Evolutionary conservation across 495 filamentous ascomycete species (phyloP), one percentile per base, ranked within the genome.

Genomic region (Pseudoneurospora amorphoporcata): DNA sequence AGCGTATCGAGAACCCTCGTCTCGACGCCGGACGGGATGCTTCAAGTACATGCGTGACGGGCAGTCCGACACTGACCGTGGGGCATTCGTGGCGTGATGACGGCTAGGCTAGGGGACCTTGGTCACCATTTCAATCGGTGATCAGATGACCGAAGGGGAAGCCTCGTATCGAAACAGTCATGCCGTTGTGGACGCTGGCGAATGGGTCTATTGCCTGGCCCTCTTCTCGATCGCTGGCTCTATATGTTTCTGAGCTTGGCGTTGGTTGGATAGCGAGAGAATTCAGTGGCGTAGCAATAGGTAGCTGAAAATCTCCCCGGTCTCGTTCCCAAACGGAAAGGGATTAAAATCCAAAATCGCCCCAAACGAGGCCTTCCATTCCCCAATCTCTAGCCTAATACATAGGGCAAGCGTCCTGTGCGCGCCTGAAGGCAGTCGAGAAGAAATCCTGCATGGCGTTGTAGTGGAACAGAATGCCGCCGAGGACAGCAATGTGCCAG

Each of bases 401-500:
- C 37, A 77, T 72, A 45, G 81, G 80, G 79, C 87, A 88, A 29
- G 84, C 86, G 38, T 79, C 81, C 75, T 84, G 76, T 39, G 91
- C 93, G 68, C 93, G 85, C 72, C 83, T 78, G 82, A 97, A 97
- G n/a, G 95, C 95, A 53, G 86, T 84, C 0, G 91, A 84, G 76
- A 99, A 99, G 77, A 99, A 94, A 68, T 93, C 88, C 77, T 97
- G 92, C 95, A 99, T 98, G 35, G 95, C 95, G 35, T 86, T 84
- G 79, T 98, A 99, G 82, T 99, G 95, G 79, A 95, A 98, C 7
- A 98, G 81, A 68, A 99, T 99, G n/a, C 95, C 95, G 23, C 94
- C 92, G 37, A 99, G 82, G 35, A 99, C 95, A 29, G 96, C 96
- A 47, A 97, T 81, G 81, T 99, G 95, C 95, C 96, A 99, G 35